Conservation (phyloP, 2,329 filamentous ascomycete species). For the Beauveria caledonica region DNA sequence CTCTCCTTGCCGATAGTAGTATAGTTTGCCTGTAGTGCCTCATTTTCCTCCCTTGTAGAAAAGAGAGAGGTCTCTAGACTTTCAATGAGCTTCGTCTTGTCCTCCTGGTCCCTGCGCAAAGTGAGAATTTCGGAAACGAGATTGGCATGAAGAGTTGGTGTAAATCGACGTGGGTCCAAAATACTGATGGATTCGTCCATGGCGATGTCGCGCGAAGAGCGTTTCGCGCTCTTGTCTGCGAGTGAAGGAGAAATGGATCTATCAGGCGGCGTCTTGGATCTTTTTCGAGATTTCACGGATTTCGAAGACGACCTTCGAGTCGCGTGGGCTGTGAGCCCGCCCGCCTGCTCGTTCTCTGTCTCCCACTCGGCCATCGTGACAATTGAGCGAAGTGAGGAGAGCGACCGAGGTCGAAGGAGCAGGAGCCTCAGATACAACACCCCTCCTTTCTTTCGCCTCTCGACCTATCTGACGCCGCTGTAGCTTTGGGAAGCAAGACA, state of each 20-base stretch:
- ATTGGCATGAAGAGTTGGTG: slow-evolving; percentile 88
- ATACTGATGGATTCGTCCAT: slow-evolving; percentile 64
- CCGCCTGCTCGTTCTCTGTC: slow-evolving; percentile 50
- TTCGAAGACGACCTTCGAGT: slow-evolving; percentile 4
- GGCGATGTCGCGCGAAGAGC: slow-evolving; percentile 49
- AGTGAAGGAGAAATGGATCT: slow-evolving; percentile 35
- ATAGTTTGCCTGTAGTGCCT: slow-evolving; percentile 55
- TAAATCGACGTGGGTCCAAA: slow-evolving; percentile 85
- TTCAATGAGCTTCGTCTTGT: slow-evolving; percentile 80
- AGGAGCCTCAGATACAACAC: neutral
- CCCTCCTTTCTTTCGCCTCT: neutral
- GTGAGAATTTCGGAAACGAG: slow-evolving; percentile 89
- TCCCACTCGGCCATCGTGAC: slow-evolving; percentile 49
- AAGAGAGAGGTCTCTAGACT: slow-evolving; percentile 70
- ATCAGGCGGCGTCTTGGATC: slow-evolving; percentile 56
- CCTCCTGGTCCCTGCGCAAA: slow-evolving; percentile 81
- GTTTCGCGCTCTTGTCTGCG: slow-evolving; percentile 37
- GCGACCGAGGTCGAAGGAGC: neutral
- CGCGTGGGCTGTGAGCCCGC: slow-evolving; percentile 35
- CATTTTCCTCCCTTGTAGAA: slow-evolving; percentile 63
- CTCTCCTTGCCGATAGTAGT: slow-evolving; percentile 63
- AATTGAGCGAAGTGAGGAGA: neutral
- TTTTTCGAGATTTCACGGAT: slow-evolving; percentile 24
- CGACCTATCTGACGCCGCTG: neutral
- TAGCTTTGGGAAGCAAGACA: slow-evolving; percentile 12